Evolutionary conservation across 2,329 filamentous ascomycete genomes (phyloP), one percentile per base, ranked within the genome.

Genomic region (Talaromyces sp.): DNA sequence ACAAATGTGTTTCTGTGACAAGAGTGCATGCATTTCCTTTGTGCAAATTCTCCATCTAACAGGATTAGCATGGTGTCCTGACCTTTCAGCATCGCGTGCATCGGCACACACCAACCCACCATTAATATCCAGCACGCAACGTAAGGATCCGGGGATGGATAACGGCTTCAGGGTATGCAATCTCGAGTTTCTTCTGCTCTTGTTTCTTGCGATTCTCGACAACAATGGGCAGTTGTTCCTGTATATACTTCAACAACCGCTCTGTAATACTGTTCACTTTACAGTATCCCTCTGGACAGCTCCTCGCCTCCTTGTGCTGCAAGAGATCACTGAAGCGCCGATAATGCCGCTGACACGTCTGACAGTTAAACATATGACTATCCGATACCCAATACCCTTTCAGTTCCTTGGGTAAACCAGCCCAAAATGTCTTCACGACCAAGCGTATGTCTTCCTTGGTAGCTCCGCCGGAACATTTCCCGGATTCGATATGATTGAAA

Each of bases 401-500:
- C 6, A 9, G 21, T 5, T 54, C 37, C 31, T 11, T 3, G 3
- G 41, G 17, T 5, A 48, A 36, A 19, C 28, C 22, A 3, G 25
- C 40, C 36, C 43, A 39, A 22, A 63, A 63, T 6, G 57, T 53
- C 5, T 48, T 54, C 8, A 61, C 61, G 13, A 65, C 46, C 7
- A 36, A 53, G 15, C 51, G 35, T 13, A 66, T 58, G 21, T 62
- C 58, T 17, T 61, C 58, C 22, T 25, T 33, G 0, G 48, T 58
- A 33, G 62, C 58, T 13, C 62, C 64, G 5, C 62, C 61, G 8
- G 41, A 11, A 22, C 64, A 65, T n/a, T 56, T 60, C n/a, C 56
- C 60, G 1, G 63, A 65, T 45, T 66, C 65, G 10, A 66, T 56
- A 39, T 66, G 65, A 35, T 64, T 64, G 53, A 66, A 66, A 22